Base-by-base conservation (phyloP, 345 rosid genomes). In the Syzygium oleosum region DNA sequence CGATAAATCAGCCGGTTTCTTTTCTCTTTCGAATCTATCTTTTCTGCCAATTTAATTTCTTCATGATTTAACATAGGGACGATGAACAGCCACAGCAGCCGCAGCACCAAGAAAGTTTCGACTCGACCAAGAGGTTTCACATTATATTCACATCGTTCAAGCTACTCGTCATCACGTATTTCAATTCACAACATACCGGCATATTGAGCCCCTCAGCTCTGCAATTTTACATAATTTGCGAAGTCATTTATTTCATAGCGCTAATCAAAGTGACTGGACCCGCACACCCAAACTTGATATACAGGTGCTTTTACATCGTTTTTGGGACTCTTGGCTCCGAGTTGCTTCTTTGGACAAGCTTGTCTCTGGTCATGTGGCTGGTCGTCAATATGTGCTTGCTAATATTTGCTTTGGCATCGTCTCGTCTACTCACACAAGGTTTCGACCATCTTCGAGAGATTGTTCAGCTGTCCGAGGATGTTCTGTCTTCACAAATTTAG, bases 391-490 rank as follows among this genome's bases (percentile, higher is more conserved):
- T 31, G 7, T 31, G 79, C 0, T 31, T 31, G 12, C 2, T 0
- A 0, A 3, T 31, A 12, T 17, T 9, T 68, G 7, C 9, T 31
- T 68, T 68, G 23, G 46, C 7, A 9, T 68, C 21, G 7, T 63
- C 2, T 5, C 3, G 21, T 31, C 1, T 3, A 3, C 46, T 17
- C 9, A 9, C 0, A 0, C 0, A 0, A 16, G 12, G 19, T 9
- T 68, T 1, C 0, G 0, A 68, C 19, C 5, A 2, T 5, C 9
- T 68, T 68, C 23, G 1, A 16, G 46, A 68, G 46, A 68, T 31
- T 4, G 34, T 68, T 68, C 23, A 68, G 0, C 3, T 0, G 0
- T 16, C 34, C 0, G 3, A 15, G 4, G 79, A 31, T 9, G 4
- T 31, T 13, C 22, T 22, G 0, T 6, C 17, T 15, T 34, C 3